Evolutionary conservation across 2,329 filamentous ascomycete species (phyloP), one percentile per base, ranked within the genome.

Genomic region (Pseudogymnoascus sp.): DNA sequence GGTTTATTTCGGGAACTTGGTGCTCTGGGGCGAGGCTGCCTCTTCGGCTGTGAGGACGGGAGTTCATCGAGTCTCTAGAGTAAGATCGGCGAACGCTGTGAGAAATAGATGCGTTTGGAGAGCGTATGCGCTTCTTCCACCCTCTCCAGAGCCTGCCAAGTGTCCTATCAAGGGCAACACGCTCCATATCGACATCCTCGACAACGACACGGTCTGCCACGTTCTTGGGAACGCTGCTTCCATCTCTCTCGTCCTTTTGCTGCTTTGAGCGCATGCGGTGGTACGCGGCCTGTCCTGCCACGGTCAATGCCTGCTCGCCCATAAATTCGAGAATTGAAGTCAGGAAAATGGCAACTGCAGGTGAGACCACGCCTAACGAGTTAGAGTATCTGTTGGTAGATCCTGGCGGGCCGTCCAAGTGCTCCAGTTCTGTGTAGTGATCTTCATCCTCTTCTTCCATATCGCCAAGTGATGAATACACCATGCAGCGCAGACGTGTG

Each of bases 381-480:
- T 76, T 79, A 7, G 79, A 78, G 60, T 86, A 84, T 37, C 83
- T 76, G 37, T 82, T 78, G 64, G 87, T 85, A 41, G 82, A 78
- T 24, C 77, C 78, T 61, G 81, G 80, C 59, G 81, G 78, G 38
- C 86, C 84, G 43, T 79, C 77, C 10, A 93, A 80, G 41, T 90
- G 84, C 63, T 95, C 91, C 70, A 91, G 86, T 67, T 92, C 87
- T 73, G 96, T 89, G 71, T 91, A 91, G 60, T 87, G 86, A 72
- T 97, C 93, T 75, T 98, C 95, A 68, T 99, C 95, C 68, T 98
- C 93, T 77, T 99, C 95, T 75, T 99, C 96, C 83, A 99, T 87
- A 72, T 99, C 93, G 50, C 95, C 95, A 6, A 99, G 80, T 7
- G 95, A 93, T 7, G 93, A 98, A 74, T 98, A 98, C 22, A 99